Evolutionary conservation across 192 early-diverging fungal species (phyloP).

Genomic region (Mortierella antarctica): DNA sequence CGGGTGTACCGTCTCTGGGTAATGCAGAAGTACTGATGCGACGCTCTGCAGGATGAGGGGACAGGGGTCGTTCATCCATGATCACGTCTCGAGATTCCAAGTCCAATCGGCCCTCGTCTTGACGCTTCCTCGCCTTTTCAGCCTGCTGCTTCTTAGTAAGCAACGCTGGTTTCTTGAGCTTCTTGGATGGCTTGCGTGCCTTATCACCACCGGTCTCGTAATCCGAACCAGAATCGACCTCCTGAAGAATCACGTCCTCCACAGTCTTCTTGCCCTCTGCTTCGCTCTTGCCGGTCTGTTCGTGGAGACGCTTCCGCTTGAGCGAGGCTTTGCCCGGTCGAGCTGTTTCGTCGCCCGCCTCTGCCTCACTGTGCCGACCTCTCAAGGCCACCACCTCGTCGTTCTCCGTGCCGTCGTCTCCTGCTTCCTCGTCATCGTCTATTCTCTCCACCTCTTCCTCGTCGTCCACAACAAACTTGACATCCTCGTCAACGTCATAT

Average conservation of each 20-base stretch:
- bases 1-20: constrained; percentile 34
- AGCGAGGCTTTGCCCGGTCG: constrained; percentile 9
- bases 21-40: constrained; percentile 1
- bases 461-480: constrained; percentile 41
- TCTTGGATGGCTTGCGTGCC: constrained; percentile 25
- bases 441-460: constrained; percentile 37
- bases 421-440: constrained; percentile 33
- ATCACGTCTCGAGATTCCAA: constrained; percentile 11
- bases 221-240: constrained; percentile 41
- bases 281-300: constrained; percentile 1
- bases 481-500: constrained; percentile 30
- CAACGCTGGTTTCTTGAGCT: constrained; percentile 12
- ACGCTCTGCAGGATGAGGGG: background rate
- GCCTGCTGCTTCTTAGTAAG: constrained; percentile 16
- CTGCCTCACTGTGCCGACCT: constrained; percentile 18
- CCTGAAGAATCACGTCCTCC: background rate
- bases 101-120: constrained; percentile 27
- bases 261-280: constrained; percentile 8
- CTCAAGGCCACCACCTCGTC: constrained; percentile 25
- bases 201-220: constrained; percentile 13
- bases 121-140: constrained; percentile 19
- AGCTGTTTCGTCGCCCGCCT: constrained; percentile 12
- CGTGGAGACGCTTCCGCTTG: constrained; percentile 36
- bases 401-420: constrained; percentile 11
- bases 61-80: constrained; percentile 4